Conservation (phyloP, 2,329 filamentous ascomycete species). For the Paraphoma chrysanthemicola region DNA sequence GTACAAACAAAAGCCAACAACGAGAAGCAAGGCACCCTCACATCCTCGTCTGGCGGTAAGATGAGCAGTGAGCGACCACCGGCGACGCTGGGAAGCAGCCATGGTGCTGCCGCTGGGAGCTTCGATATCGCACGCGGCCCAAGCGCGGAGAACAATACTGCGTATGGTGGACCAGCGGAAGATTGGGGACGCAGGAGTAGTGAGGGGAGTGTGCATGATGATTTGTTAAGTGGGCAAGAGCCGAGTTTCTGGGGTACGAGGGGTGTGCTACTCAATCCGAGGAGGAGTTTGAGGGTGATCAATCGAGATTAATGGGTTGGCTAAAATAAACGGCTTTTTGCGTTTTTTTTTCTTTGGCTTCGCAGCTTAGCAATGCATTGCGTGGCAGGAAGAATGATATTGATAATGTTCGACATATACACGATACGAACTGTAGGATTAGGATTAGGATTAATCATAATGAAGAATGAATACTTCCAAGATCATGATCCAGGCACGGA, state of each 20-base stretch:
- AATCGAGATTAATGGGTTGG: constrained; percentile 57
- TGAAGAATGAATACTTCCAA: background rate
- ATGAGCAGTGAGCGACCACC: constrained; percentile 28
- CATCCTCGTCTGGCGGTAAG: constrained; percentile 29
- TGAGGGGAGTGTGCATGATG: constrained; percentile 60
- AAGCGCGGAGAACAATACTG: constrained; percentile 16
- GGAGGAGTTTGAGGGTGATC: constrained; percentile 72
- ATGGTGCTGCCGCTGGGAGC: constrained; percentile 23
- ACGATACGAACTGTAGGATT: background rate
- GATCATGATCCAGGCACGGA: background rate
- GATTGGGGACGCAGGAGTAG: constrained; percentile 48
- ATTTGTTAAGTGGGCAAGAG: constrained; percentile 68
- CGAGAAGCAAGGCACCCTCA: constrained; percentile 44
- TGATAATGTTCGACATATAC: background rate
- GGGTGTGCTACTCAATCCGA: constrained; percentile 69
- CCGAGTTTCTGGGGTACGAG: constrained; percentile 71
- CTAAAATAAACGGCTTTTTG: background rate
- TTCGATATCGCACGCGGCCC: constrained; percentile 22
- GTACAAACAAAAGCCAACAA: constrained; percentile 63
- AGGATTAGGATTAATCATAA: background rate
- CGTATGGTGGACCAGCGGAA: constrained; percentile 26
- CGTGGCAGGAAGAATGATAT: background rate
- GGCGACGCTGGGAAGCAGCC: constrained; percentile 19
- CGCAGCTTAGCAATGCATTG: constrained; percentile 3
- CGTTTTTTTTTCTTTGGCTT: background rate